Conservation (phyloP, 2,329 filamentous ascomycete genomes). For the Fulvia fulva region DNA sequence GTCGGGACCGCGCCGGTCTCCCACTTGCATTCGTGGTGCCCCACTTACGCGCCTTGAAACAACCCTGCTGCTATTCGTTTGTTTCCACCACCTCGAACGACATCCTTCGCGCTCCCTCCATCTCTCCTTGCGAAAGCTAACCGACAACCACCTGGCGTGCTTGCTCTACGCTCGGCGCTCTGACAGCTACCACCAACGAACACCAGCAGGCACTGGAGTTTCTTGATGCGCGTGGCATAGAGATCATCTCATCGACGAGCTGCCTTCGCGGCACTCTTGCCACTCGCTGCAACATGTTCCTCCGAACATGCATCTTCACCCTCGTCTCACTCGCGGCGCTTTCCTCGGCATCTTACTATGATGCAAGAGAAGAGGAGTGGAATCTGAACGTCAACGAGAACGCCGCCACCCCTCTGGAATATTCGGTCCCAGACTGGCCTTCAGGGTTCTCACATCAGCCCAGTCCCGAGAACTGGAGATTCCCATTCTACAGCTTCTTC, state of each 20-base stretch:
- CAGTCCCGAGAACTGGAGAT: slow-evolving; percentile 60
- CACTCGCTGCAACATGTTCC: slow-evolving; percentile 21
- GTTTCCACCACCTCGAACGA: not conserved
- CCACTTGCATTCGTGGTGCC: slow-evolving; percentile 19
- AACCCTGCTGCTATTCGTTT: slow-evolving; percentile 4
- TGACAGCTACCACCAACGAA: not conserved
- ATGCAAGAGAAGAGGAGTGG: slow-evolving; percentile 49
- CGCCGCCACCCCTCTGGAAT: slow-evolving; percentile 55
- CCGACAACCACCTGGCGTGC: slow-evolving; percentile 6
- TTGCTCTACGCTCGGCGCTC: not conserved
- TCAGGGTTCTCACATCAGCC: slow-evolving; percentile 42
- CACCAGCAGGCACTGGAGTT: not conserved
- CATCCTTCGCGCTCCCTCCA: not conserved
- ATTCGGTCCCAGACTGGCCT: slow-evolving; percentile 47
- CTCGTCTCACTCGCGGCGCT: slow-evolving; percentile 21
- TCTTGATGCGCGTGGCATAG: slow-evolving; percentile 20
- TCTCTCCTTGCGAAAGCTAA: not conserved
- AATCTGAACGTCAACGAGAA: slow-evolving; percentile 59
- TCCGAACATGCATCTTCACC: slow-evolving; percentile 18
- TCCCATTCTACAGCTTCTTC: slow-evolving; percentile 64
- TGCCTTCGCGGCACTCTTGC: slow-evolving; percentile 19
- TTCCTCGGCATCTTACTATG: slow-evolving; percentile 39
- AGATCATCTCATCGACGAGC: slow-evolving; percentile 8
- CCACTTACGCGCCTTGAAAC: slow-evolving; percentile 12
- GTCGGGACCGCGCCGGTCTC: slow-evolving; percentile 12